Percentiles rank a stretch among this genome's conserved stretches.
phyloP scores from a whole-genome alignment of 2,329 filamentous ascomycete genomes.

The Fusarium ambrosium region DNA sequence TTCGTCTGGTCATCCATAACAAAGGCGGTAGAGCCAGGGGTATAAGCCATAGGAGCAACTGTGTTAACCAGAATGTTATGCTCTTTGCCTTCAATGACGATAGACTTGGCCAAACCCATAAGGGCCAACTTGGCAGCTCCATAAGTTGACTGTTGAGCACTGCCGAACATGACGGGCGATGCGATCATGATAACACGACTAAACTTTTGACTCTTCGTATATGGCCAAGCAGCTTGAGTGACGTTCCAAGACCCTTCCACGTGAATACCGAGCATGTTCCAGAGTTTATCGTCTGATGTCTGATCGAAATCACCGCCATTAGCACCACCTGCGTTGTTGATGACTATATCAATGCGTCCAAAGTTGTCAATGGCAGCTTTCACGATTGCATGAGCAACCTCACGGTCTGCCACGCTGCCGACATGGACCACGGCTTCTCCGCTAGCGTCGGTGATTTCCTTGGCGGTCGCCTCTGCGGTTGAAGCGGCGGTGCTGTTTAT shows the following conservation, averaged over 20 bases:
- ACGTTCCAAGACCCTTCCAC: constrained; percentile 3
- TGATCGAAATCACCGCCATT: not conserved
- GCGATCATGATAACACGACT: constrained; percentile 15
- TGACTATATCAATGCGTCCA: constrained; percentile 1
- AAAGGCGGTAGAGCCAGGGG: not conserved
- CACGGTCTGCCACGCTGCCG: not conserved
- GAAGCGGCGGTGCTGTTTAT: not conserved
- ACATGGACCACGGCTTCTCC: not conserved
- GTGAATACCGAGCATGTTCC: not conserved
- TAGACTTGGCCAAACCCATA: not conserved
- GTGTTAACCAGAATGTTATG: constrained; percentile 14
- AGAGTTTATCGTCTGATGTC: not conserved
- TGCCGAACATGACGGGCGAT: constrained; percentile 2
- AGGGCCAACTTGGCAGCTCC: constrained; percentile 8
- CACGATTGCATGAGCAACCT: not conserved
- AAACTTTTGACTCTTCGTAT: constrained; percentile 12
- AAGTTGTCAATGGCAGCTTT: constrained; percentile 1
- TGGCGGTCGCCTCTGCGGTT: not conserved
- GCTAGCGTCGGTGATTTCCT: not conserved
- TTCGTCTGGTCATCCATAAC: not conserved
- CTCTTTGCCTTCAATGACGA: constrained; percentile 3
- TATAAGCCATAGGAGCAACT: not conserved
- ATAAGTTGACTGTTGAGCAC: constrained; percentile 7
- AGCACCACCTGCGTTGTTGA: constrained; percentile 12
- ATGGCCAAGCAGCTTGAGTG: constrained; percentile 8